Evolutionary conservation across 345 rosid genomes (phyloP).

Genomic region (Rhodamnia argentea): DNA sequence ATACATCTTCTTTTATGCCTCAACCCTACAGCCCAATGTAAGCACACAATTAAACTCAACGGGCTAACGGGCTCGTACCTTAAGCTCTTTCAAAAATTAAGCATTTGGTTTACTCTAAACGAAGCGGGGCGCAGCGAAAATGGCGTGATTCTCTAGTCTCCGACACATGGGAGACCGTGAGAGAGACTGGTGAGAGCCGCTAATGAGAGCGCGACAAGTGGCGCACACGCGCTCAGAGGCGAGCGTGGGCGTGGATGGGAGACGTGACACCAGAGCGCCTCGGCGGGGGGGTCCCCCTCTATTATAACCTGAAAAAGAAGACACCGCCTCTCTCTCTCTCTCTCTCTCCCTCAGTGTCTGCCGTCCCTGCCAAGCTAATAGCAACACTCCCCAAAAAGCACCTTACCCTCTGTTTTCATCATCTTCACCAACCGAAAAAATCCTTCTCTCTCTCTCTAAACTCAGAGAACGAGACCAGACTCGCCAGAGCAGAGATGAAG

Average conservation of each 20-base stretch:
- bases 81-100: too few species aligned
- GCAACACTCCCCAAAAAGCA: background rate
- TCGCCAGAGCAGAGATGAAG: conserved; percentile 32
- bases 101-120: too few species aligned
- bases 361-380: background rate
- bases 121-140: too few species aligned
- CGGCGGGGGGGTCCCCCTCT: background rate
- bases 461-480: background rate
- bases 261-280: background rate
- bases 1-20: too few species aligned
- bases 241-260: background rate
- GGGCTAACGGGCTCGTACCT: too few species aligned
- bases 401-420: background rate
- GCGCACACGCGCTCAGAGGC: background rate
- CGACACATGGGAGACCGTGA: background rate
- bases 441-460: background rate
- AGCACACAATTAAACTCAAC: too few species aligned
- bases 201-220: background rate
- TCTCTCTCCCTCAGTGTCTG: background rate
- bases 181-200: background rate
- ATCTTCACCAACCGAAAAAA: background rate
- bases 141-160: background rate
- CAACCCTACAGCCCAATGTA: too few species aligned
- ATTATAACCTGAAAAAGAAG: background rate
- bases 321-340: background rate